Evolutionary conservation across 78 protist species (phyloP).

Genomic region (Pigoraptor vietnamica): DNA sequence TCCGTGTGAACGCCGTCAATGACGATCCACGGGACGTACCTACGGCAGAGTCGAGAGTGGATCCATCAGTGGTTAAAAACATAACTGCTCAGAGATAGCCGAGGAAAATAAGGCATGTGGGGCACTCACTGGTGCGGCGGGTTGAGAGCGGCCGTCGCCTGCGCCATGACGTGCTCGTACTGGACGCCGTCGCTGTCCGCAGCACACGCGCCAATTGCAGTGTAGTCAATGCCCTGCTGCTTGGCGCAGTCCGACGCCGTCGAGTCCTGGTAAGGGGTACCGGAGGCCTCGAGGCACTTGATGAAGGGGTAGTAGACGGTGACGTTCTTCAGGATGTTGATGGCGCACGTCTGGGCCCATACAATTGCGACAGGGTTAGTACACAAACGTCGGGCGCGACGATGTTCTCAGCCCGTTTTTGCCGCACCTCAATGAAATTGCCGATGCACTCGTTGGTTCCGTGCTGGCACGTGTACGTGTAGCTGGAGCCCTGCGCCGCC

Average conservation of each 20-base stretch:
- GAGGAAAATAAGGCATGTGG: too few relatives aligned
- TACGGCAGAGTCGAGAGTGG: neutral
- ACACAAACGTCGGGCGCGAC: too few relatives aligned
- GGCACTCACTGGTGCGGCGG: neutral
- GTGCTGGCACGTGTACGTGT: neutral
- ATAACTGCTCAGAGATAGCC: too few relatives aligned
- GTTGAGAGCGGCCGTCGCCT: neutral
- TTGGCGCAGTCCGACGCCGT: neutral
- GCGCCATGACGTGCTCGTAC: neutral
- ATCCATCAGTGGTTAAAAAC: too few relatives aligned
- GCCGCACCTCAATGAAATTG: neutral
- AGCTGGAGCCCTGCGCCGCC: neutral
- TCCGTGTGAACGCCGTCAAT: neutral
- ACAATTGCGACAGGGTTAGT: too few relatives aligned
- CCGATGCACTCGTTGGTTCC: neutral
- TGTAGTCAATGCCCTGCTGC: neutral
- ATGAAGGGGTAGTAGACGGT: neutral
- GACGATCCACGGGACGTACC: neutral
- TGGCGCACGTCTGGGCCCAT: neutral
- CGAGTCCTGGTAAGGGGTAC: neutral
- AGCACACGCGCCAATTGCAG: neutral
- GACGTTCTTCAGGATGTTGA: neutral
- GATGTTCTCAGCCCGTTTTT: too few relatives aligned
- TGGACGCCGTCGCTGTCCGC: neutral
- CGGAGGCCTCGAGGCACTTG: neutral